Evolutionary conservation across 129 eudicot species (phyloP).

Genomic region (Deinandra increscens): DNA sequence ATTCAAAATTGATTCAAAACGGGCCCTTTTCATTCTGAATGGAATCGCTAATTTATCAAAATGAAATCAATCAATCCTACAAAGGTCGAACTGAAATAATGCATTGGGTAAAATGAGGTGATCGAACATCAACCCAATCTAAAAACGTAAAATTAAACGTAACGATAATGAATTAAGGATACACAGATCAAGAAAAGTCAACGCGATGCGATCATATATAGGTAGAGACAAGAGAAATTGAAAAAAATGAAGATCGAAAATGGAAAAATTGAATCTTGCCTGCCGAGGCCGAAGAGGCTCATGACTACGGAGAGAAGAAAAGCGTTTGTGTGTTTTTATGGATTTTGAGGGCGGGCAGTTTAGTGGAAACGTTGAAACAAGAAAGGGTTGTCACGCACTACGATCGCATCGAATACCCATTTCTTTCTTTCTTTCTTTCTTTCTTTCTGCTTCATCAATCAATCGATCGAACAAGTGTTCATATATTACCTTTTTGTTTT

Average conservation of each 20-base stretch:
- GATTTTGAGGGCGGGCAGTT: neutral
- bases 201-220: conserved; percentile 8
- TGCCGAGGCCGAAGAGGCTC: conserved; percentile 97
- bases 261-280: conserved; percentile 36
- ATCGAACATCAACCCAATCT: conserved; percentile 13
- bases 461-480: too few species aligned
- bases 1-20: conserved; percentile 4
- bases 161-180: conserved; percentile 16
- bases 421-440: too few species aligned
- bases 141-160: conserved; percentile 3
- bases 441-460: too few species aligned
- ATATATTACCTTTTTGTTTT: too few species aligned
- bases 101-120: neutral
- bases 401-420: conserved; percentile 28
- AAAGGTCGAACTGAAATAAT: neutral
- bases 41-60: neutral
- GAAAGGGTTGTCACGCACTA: conserved; percentile 54
- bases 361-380: conserved; percentile 37
- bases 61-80: conserved; percentile 5
- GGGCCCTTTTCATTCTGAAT: neutral
- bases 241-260: neutral
- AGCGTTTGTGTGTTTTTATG: neutral
- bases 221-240: neutral
- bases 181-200: conserved; percentile 20
- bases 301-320: conserved; percentile 34